A percentile compares a stretch with the other conserved stretches of the same genome.
Evolutionary conservation across 2,329 filamentous ascomycete genomes (phyloP).

Genomic region (Chrysoporthe cubensis): DNA sequence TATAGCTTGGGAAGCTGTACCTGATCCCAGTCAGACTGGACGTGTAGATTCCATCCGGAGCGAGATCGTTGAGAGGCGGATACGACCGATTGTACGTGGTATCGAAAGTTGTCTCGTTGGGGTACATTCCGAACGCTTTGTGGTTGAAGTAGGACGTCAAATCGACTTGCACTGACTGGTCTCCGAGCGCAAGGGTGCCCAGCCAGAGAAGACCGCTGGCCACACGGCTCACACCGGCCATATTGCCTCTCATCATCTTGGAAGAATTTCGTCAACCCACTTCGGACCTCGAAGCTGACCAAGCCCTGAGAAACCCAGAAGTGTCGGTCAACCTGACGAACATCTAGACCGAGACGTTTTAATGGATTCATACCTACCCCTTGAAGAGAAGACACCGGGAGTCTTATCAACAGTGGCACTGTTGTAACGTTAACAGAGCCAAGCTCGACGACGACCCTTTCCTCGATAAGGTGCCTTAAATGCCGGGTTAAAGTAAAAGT

Average conservation of each 20-base stretch:
- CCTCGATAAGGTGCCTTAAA: conserved; percentile 6
- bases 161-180: conserved; percentile 37
- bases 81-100: conserved; percentile 44
- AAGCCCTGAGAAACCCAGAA: not conserved
- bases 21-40: conserved; percentile 45
- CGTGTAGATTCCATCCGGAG: conserved; percentile 37
- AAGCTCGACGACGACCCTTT: not conserved
- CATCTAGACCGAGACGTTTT: not conserved
- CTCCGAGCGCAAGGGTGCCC: conserved; percentile 5
- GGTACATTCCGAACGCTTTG: conserved; percentile 48
- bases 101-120: conserved; percentile 52
- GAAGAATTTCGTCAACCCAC: not conserved
- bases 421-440: not conserved
- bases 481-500: conserved; percentile 8
- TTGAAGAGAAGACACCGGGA: not conserved
- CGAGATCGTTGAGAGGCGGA: conserved; percentile 39
- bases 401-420: not conserved
- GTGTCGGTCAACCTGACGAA: not conserved
- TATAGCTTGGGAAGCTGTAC: conserved; percentile 49
- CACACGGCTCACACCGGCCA: not conserved
- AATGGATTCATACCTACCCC: not conserved
- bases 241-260: not conserved
- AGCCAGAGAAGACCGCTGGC: conserved; percentile 15
- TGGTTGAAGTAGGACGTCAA: conserved; percentile 49
- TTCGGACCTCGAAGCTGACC: not conserved